Evolutionary conservation across 1,284 basidiomycete genomes (phyloP).

Genomic region (Ganoderma resinaceum): DNA sequence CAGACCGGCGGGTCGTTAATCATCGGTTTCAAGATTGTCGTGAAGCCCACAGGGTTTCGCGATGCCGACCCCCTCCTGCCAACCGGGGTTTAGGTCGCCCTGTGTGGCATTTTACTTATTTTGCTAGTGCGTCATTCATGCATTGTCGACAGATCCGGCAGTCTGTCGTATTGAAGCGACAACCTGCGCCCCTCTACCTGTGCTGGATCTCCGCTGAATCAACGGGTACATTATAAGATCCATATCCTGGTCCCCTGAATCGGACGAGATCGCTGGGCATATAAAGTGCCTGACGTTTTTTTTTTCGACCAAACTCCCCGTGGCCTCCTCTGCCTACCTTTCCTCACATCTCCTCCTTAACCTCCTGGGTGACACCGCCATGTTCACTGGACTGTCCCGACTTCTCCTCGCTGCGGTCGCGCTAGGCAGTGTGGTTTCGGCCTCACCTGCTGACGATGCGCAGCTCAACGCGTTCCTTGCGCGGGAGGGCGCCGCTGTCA

Average conservation of each 20-base stretch:
- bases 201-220: slow-evolving; percentile 9
- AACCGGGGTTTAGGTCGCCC: background rate
- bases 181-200: background rate
- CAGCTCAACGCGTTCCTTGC: slow-evolving; percentile 28
- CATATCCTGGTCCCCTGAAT: background rate
- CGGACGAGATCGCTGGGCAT: slow-evolving; percentile 12
- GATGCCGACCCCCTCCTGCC: background rate
- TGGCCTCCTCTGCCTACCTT: slow-evolving; percentile 3
- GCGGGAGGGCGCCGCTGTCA: slow-evolving; percentile 23
- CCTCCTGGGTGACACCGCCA: slow-evolving; percentile 1
- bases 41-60: background rate
- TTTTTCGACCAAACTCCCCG: background rate
- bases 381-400: slow-evolving; percentile 23
- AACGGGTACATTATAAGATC: background rate
- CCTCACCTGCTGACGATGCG: slow-evolving; percentile 17
- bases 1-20: slow-evolving; percentile 3
- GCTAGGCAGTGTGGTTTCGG: slow-evolving; percentile 13
- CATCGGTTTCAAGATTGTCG: background rate
- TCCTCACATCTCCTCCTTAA: background rate
- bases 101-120: background rate
- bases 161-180: slow-evolving; percentile 1
- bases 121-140: background rate
- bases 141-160: background rate
- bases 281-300: slow-evolving; percentile 12
- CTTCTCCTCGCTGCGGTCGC: slow-evolving; percentile 27